A percentile compares a stretch with the other conserved stretches of the same genome.
Conservation (phyloP, 441 rosid genomes). For the Oxalis stricta region DNA sequence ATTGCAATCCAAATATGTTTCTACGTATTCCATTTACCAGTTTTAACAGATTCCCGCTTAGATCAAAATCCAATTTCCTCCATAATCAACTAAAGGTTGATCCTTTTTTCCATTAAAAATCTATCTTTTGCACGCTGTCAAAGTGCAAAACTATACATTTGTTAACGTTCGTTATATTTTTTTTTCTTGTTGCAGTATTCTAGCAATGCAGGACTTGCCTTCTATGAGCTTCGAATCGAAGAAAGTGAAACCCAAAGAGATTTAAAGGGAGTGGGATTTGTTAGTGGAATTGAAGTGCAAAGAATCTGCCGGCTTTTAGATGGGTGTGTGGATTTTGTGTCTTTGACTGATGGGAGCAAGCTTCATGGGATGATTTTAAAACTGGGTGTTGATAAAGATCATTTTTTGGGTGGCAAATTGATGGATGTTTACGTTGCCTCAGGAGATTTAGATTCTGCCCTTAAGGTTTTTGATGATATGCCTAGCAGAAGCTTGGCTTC, state of each 20-base stretch:
- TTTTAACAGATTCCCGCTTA: constrained; percentile 17
- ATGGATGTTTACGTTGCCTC: constrained; percentile 26
- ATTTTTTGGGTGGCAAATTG: constrained; percentile 27
- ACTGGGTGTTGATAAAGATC: constrained; percentile 35
- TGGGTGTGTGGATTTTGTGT: constrained; percentile 30
- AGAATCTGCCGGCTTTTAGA: constrained; percentile 50
- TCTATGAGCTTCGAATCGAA: constrained; percentile 19
- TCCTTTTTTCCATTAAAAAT: not conserved
- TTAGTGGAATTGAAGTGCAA: constrained; percentile 28
- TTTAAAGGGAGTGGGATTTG: constrained; percentile 17
- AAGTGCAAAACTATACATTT: no score
- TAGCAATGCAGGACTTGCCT: constrained; percentile 15
- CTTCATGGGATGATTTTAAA: constrained; percentile 47
- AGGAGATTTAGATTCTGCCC: constrained; percentile 33
- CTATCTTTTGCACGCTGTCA: no score
- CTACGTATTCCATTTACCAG: constrained; percentile 19
- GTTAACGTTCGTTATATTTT: not conserved
- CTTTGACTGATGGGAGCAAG: constrained; percentile 33
- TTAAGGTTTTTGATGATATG: constrained; percentile 60
- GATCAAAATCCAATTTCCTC: constrained; percentile 10
- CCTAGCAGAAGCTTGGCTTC: constrained; percentile 29
- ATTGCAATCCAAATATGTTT: no score
- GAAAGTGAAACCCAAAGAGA: constrained; percentile 17
- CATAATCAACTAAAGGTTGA: constrained; percentile 15
- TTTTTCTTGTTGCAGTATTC: constrained; percentile 17